These are phyloP conservation scores for Omphalea diandra DNA, from an alignment of 441 rosid genomes.

Conservation along the genomic window DNA sequence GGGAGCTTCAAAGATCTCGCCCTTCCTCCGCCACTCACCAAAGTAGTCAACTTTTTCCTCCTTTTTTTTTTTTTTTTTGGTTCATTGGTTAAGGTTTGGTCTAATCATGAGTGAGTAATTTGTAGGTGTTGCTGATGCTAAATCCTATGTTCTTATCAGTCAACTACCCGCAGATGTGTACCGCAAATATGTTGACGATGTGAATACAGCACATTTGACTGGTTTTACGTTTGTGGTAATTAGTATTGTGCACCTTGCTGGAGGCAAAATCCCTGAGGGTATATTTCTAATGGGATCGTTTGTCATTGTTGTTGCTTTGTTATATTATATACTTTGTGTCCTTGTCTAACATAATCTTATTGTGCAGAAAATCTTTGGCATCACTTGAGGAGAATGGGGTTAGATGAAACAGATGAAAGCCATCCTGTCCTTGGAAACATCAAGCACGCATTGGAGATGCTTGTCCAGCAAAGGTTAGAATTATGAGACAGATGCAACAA, in stretches of 20 bases:
- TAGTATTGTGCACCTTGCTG: conserved; percentile 74
- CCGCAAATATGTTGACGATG: conserved; percentile 63
- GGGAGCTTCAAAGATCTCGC: conserved; percentile 72
- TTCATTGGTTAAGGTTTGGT: background rate
- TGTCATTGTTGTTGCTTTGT: background rate
- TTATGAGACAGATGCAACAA: conserved; percentile 7
- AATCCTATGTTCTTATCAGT: conserved; percentile 75
- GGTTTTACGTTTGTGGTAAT: conserved; percentile 74
- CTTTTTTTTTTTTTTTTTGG: background rate
- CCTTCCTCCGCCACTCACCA: conserved; percentile 49
- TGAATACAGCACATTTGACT: conserved; percentile 45
- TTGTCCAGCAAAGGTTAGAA: conserved; percentile 79
- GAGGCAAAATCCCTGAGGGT: conserved; percentile 86
- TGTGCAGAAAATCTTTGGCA: conserved; percentile 71
- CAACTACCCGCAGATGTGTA: conserved; percentile 63
- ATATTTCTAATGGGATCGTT: conserved; percentile 13
- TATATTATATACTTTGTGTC: background rate
- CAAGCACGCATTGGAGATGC: conserved; percentile 71
- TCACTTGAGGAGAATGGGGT: conserved; percentile 68
- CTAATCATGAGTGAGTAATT: conserved; percentile 7
- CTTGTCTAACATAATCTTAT: background rate
- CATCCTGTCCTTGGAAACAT: conserved; percentile 69
- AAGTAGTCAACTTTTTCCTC: conserved; percentile 25
- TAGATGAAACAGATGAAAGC: conserved; percentile 58
- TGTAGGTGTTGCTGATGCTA: conserved; percentile 55